These are phyloP conservation scores for Hyaloperonospora brassicae DNA, from an alignment of 352 stramenopile species.

Conservation along the genomic window DNA sequence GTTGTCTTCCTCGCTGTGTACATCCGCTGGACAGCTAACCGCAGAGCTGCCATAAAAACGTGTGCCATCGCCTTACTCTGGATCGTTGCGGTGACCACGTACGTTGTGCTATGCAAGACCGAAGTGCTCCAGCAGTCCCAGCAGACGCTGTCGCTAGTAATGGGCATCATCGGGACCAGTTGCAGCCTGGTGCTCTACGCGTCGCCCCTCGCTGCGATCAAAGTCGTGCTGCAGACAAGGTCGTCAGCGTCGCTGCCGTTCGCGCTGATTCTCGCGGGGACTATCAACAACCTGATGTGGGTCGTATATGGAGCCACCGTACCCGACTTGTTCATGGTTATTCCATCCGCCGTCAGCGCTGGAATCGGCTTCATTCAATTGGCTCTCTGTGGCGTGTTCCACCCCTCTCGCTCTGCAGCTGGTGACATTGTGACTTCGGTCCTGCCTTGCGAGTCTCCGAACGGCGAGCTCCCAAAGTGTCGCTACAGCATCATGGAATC, in stretches of 20 bases:
- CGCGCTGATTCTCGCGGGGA: conserved; percentile 47
- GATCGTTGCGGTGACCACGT: conserved; percentile 39
- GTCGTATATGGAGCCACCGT: conserved; percentile 54
- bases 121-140: conserved; percentile 24
- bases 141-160: conserved; percentile 21
- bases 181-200: conserved; percentile 60
- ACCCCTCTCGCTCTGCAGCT: conserved; percentile 23
- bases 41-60: conserved; percentile 29
- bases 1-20: conserved; percentile 45
- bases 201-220: conserved; percentile 53
- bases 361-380: conserved; percentile 45
- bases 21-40: conserved; percentile 33
- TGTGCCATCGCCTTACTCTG: conserved; percentile 27
- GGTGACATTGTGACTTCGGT: conserved; percentile 10
- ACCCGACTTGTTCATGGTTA: conserved; percentile 46
- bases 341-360: conserved; percentile 42
- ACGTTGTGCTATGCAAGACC: conserved; percentile 36
- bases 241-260: conserved; percentile 55
- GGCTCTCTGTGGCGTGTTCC: conserved; percentile 51
- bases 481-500: conserved; percentile 20
- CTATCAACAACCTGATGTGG: conserved; percentile 74
- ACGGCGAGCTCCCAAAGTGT: conserved; percentile 16
- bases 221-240: conserved; percentile 39
- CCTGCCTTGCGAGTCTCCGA: conserved; percentile 4
- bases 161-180: conserved; percentile 40